phyloP scores from a whole-genome alignment of 768 basidiomycete genomes.

The Trametes coccinea region DNA sequence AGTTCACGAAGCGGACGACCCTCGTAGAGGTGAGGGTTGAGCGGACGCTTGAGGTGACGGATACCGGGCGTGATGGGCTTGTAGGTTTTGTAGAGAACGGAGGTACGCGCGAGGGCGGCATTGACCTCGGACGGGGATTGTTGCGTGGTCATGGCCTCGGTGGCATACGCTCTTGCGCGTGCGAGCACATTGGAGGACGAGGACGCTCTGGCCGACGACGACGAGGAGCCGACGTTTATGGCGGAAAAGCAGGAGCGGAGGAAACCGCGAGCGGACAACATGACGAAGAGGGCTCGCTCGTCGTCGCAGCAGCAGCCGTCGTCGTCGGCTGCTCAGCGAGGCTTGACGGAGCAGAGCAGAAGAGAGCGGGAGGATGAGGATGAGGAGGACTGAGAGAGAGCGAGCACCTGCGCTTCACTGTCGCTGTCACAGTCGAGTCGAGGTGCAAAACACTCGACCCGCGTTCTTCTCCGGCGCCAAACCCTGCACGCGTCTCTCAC shows the following conservation, averaged over 20 bases:
- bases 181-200: constrained; percentile 24
- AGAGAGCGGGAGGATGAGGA: background rate
- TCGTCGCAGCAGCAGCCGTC: constrained; percentile 18
- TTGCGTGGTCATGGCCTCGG: constrained; percentile 33
- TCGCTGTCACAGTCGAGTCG: background rate
- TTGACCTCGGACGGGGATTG: constrained; percentile 36
- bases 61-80: constrained; percentile 86
- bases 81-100: constrained; percentile 79
- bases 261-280: constrained; percentile 49
- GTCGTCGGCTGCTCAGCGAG: constrained; percentile 18
- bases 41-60: constrained; percentile 82
- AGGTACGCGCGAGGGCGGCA: constrained; percentile 50
- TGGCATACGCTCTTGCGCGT: constrained; percentile 39
- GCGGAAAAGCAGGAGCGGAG: constrained; percentile 39
- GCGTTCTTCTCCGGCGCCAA: constrained; percentile 36
- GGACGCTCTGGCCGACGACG: constrained; percentile 17
- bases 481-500: constrained; percentile 33
- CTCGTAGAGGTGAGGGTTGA: constrained; percentile 79
- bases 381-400: background rate
- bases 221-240: constrained; percentile 22
- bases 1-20: constrained; percentile 84
- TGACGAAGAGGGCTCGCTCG: constrained; percentile 24
- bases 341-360: constrained; percentile 7
- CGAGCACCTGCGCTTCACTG: background rate
- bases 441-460: constrained; percentile 9